A percentile compares a stretch with the other conserved stretches of the same genome.
Conservation (phyloP, 768 basidiomycete species). For the Termitomyces sp. region DNA sequence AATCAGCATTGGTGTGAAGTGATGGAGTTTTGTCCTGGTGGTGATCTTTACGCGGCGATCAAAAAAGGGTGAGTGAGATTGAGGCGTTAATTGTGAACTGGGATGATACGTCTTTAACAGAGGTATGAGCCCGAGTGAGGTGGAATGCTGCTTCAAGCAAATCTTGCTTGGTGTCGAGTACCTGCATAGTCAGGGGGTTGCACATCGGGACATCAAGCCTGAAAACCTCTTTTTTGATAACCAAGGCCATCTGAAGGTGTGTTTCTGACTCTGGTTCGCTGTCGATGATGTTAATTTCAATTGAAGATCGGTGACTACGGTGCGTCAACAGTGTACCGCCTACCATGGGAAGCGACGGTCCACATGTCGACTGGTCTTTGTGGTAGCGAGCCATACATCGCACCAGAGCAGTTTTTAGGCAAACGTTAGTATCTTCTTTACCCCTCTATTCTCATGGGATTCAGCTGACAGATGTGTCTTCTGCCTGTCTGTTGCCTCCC, state of each 20-base stretch:
- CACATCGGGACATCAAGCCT: slow-evolving; percentile 97
- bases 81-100: slow-evolving; percentile 8
- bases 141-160: slow-evolving; percentile 98
- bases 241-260: slow-evolving; percentile 88
- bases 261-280: slow-evolving; percentile 10
- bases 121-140: slow-evolving; percentile 83
- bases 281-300: slow-evolving; percentile 2
- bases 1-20: slow-evolving; percentile 97
- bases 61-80: slow-evolving; percentile 72
- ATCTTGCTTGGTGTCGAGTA: slow-evolving; percentile 86
- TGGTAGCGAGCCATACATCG: slow-evolving; percentile 98
- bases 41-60: slow-evolving; percentile 97
- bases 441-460: slow-evolving; percentile 22
- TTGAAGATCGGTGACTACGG: slow-evolving; percentile 94
- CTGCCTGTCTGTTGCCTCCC: slow-evolving; percentile 13
- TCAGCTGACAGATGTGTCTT: slow-evolving; percentile 36
- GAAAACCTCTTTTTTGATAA: slow-evolving; percentile 96
- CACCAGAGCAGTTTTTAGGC: slow-evolving; percentile 93
- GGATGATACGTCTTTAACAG: slow-evolving; percentile 23
- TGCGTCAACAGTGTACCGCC: slow-evolving; percentile 96
- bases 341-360: slow-evolving; percentile 96
- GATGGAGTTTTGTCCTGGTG: slow-evolving; percentile 99
- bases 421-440: slow-evolving; percentile 73
- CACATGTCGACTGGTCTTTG: slow-evolving; percentile 97
- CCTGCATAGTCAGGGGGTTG: slow-evolving; percentile 94